A percentile compares a stretch with the other conserved stretches of the same genome.
These are phyloP conservation scores for Coniochaeta prunicola DNA, from an alignment of 2,329 filamentous ascomycete species.

Conservation along the genomic window DNA sequence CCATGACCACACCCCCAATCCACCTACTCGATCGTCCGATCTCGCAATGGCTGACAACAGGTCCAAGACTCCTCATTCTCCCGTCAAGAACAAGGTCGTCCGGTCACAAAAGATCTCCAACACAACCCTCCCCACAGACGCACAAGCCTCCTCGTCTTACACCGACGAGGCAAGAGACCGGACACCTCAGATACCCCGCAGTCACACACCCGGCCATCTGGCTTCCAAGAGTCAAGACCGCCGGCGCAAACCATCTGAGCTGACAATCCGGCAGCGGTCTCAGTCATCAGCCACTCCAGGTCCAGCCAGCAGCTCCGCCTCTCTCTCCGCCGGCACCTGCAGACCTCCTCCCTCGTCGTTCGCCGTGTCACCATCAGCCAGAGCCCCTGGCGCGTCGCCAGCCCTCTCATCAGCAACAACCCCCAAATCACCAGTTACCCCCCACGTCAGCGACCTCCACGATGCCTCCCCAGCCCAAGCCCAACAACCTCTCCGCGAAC, in stretches of 20 bases:
- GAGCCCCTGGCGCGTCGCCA: constrained; percentile 6
- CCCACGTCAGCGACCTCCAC: constrained; percentile 14
- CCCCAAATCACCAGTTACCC: not conserved
- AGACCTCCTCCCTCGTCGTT: constrained; percentile 9
- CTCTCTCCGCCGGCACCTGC: constrained; percentile 9
- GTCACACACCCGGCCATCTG: constrained; percentile 56
- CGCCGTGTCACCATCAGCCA: not conserved
- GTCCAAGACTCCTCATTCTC: constrained; percentile 21
- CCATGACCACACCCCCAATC: not conserved
- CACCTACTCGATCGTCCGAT: constrained; percentile 12
- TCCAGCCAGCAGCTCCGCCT: not conserved
- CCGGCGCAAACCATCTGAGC: constrained; percentile 43
- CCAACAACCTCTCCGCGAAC: constrained; percentile 10
- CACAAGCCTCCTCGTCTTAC: constrained; percentile 13
- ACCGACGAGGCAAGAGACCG: constrained; percentile 25
- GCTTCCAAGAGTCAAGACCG: constrained; percentile 49
- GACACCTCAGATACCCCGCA: constrained; percentile 37
- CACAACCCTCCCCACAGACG: not conserved
- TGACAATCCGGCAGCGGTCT: constrained; percentile 46
- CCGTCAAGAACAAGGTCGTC: constrained; percentile 35
- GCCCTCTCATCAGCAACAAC: not conserved
- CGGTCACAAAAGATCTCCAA: constrained; percentile 46
- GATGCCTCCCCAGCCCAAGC: not conserved
- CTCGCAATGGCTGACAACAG: constrained; percentile 34
- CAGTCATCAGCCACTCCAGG: constrained; percentile 34